Percentiles rank a stretch among this genome's conserved stretches.
Conservation (phyloP, 176 grass and related monocot species). For the Cenchrus americanus region DNA sequence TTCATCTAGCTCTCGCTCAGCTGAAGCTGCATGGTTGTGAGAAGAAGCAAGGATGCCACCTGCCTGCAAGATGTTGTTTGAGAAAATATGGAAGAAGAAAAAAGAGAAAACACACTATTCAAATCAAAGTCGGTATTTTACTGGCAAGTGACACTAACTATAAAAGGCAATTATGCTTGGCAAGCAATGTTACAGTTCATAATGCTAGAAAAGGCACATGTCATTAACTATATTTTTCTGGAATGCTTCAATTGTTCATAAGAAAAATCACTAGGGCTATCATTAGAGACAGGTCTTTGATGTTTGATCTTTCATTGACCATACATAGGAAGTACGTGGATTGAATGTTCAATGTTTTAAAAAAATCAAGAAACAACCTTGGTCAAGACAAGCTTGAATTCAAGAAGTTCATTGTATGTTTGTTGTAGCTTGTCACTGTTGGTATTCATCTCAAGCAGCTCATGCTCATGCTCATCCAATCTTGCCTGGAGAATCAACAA, state of each 20-base stretch:
- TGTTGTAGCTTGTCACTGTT: constrained; percentile 86
- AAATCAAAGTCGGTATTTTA: constrained; percentile 24
- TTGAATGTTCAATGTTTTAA: constrained; percentile 10
- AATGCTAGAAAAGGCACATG: constrained; percentile 13
- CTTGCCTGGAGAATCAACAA: constrained; percentile 56
- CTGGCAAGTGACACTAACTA: constrained; percentile 32
- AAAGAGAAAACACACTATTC: constrained; percentile 31
- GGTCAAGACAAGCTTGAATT: constrained; percentile 96
- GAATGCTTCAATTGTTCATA: not conserved
- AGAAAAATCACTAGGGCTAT: constrained; percentile 18
- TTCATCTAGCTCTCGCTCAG: constrained; percentile 91
- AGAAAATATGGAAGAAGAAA: constrained; percentile 57
- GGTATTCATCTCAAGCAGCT: constrained; percentile 94
- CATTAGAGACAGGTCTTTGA: constrained; percentile 13
- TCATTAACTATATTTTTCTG: constrained; percentile 23
- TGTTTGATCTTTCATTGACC: constrained; percentile 23
- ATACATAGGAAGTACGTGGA: constrained; percentile 24
- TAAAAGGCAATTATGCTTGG: constrained; percentile 1
- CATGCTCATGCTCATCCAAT: constrained; percentile 88
- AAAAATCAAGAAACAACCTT: constrained; percentile 78
- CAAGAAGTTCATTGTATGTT: constrained; percentile 96
- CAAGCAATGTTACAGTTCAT: not conserved
- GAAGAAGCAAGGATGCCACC: constrained; percentile 93
- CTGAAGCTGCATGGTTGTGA: constrained; percentile 79
- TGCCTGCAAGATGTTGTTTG: constrained; percentile 94